These are phyloP conservation scores for Cydonia oblonga DNA, from an alignment of 331 rosid species.

Conservation along the genomic window DNA sequence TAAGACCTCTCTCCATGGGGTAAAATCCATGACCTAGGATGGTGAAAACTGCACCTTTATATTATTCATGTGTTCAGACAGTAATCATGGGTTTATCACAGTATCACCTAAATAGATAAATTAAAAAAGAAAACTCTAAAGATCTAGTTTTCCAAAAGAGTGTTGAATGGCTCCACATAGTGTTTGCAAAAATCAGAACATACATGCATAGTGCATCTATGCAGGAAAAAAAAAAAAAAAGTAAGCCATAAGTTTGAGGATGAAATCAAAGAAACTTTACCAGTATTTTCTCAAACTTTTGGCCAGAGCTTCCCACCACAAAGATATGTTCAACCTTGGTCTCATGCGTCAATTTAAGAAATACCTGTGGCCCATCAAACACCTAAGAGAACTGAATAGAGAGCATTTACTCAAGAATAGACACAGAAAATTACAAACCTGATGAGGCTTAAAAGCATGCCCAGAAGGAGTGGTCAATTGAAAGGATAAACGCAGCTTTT, in stretches of 20 bases:
- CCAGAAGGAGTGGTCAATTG: constrained; percentile 65
- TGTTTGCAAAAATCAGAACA: neutral
- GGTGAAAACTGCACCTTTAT: neutral
- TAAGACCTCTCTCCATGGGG: neutral
- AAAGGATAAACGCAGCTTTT: constrained; percentile 77
- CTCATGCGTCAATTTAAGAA: constrained; percentile 81
- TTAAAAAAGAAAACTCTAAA: neutral
- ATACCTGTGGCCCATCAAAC: constrained; percentile 53
- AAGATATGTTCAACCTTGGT: constrained; percentile 74
- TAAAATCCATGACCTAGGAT: neutral
- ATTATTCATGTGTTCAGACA: neutral
- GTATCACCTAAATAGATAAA: neutral
- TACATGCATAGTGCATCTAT: neutral
- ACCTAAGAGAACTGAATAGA: constrained; percentile 20
- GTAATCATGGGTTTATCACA: neutral
- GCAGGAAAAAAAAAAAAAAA: neutral
- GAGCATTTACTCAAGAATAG: constrained; percentile 7
- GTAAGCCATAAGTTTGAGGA: neutral
- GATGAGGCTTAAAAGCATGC: constrained; percentile 71
- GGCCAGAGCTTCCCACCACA: constrained; percentile 64
- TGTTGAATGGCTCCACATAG: neutral
- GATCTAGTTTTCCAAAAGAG: neutral
- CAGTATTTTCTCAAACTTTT: constrained; percentile 65
- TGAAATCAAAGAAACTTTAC: constrained; percentile 48
- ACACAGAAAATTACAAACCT: constrained; percentile 42